Evolutionary conservation across 75 land plant species (phyloP), one percentile per base, ranked within the genome.

Genomic region (Sequoiadendron giganteum): DNA sequence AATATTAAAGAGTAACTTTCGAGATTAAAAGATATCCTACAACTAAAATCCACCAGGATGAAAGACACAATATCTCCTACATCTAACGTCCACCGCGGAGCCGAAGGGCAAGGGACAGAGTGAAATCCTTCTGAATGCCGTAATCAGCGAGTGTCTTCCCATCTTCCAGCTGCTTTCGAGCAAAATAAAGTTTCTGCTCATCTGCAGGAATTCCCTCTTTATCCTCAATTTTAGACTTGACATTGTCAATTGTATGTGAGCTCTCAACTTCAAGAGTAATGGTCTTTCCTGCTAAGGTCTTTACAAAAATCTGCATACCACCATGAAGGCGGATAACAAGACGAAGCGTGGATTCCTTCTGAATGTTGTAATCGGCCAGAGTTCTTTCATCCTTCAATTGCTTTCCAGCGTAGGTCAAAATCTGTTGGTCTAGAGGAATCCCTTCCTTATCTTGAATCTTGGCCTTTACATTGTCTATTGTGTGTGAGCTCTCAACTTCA

Each of bases 111-210:
- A 88, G 73, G 39, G 72, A 19, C 48, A 88, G 48, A 13, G 77
- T 88, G 65, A 42, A 85, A 55, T 88, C 89, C 87, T 86, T 88
- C 10, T 88, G 87, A 25, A 85, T 85, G 88, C 86, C 86, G 40
- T 88, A 88, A 54, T 88, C 70, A 28, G 72, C 89, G 21, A 88
- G 49, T 15, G 89, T 88, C 6, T 88, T 88, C 21, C 70, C 87
- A 54, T 88, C 87, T 55, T 88, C 89, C 16, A 88, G 87, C 88
- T 88, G 72, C 56, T 88, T 84, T 38, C 89, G 70, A 18, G 89
- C 87, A 61, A 88, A 65, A 40, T 85, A 56, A 42, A 85, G 56
- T 1, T 65, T 43, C 87, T 88, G 88, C n/a, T 85, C 73, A 36
- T 85, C 73, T 45, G 88, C 73, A 14, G 89, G 87, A 55, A 88